Evolutionary conservation across 371 early-diverging fungal species (phyloP).

Genomic region (Saksenaea oblongispora): DNA sequence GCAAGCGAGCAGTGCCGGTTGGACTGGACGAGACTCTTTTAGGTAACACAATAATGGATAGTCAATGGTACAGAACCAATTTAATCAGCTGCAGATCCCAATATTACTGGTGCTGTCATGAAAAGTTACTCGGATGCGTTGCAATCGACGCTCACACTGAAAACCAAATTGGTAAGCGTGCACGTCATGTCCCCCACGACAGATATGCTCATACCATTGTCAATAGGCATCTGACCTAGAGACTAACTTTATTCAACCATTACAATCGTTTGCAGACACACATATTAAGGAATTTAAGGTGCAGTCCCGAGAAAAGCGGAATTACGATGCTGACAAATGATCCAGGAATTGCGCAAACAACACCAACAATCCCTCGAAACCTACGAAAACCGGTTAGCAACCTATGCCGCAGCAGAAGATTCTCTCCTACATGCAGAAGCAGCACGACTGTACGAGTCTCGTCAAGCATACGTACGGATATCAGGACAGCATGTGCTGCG

Average conservation of each 20-base stretch:
- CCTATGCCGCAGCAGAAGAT: constrained; percentile 68
- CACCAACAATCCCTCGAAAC: constrained; percentile 62
- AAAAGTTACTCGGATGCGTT: constrained; percentile 56
- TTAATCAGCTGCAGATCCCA: constrained; percentile 46
- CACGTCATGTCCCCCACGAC: constrained; percentile 11
- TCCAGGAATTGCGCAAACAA: constrained; percentile 53
- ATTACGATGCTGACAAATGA: background rate
- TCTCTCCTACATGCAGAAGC: constrained; percentile 71
- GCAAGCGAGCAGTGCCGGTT: constrained; percentile 24
- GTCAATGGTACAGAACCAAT: constrained; percentile 31
- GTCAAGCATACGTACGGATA: constrained; percentile 64
- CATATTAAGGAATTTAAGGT: constrained; percentile 44
- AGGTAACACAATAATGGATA: constrained; percentile 22
- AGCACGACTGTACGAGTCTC: constrained; percentile 63
- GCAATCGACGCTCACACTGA: constrained; percentile 55
- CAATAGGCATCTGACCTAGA: constrained; percentile 57
- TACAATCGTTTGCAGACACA: constrained; percentile 58
- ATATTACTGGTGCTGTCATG: constrained; percentile 49
- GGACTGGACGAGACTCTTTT: constrained; percentile 41
- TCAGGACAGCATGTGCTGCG: constrained; percentile 49
- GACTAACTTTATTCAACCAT: constrained; percentile 51
- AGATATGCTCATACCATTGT: constrained; percentile 12
- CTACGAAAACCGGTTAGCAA: constrained; percentile 65
- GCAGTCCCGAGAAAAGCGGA: background rate
- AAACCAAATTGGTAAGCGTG: constrained; percentile 54